Percentiles rank a stretch among this genome's conserved stretches.
These are phyloP conservation scores for Aspergillus ruber DNA, from an alignment of 2,329 filamentous ascomycete species.

Conservation along the genomic window DNA sequence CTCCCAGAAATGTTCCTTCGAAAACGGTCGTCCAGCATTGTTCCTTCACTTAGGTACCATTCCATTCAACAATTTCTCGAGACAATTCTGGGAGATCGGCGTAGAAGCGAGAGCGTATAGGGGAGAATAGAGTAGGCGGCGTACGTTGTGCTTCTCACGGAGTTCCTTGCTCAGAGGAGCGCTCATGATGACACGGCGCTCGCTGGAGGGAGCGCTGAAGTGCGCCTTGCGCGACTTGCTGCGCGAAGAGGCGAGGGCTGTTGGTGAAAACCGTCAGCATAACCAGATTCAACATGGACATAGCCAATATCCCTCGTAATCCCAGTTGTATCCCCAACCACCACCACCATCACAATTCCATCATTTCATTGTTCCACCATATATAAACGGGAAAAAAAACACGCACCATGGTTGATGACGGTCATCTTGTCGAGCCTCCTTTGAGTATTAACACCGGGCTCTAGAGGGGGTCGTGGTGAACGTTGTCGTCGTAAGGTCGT, in stretches of 20 bases:
- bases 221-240: constrained; percentile 99
- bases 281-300: background rate
- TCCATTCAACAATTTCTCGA: background rate
- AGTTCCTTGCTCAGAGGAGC: constrained; percentile 94
- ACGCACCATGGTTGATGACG: constrained; percentile 26
- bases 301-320: too few relatives aligned
- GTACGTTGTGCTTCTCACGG: constrained; percentile 97
- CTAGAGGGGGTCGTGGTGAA: constrained; percentile 11
- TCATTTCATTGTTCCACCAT: constrained; percentile 4
- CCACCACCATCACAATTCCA: background rate
- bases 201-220: constrained; percentile 90
- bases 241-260: constrained; percentile 62
- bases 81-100: too few relatives aligned
- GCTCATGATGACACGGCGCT: constrained; percentile 95
- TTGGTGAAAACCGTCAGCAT: background rate
- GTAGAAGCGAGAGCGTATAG: constrained; percentile 3
- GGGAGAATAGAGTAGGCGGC: constrained; percentile 27
- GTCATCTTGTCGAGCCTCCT: constrained; percentile 26
- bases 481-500: constrained; percentile 16
- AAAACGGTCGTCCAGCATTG: background rate
- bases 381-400: constrained; percentile 3
- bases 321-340: background rate
- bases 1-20: background rate
- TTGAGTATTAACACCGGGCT: constrained; percentile 11
- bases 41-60: background rate